Evolutionary conservation across 1,284 basidiomycete species (phyloP).

Genomic region (Ceratobasidium sp.): DNA sequence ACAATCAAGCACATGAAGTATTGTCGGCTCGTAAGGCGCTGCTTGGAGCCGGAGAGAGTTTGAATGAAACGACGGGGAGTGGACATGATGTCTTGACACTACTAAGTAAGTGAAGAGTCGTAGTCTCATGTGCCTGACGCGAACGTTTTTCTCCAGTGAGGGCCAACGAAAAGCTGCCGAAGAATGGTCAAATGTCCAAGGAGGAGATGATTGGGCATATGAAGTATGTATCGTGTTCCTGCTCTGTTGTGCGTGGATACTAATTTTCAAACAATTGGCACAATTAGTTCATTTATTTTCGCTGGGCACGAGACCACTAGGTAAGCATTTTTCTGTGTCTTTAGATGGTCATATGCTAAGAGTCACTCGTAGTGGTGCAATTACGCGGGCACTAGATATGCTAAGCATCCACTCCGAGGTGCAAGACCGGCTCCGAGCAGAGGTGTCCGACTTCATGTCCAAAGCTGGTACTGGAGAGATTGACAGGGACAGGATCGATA

Average conservation of each 20-base stretch:
- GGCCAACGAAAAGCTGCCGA: conserved; percentile 46
- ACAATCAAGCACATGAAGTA: conserved; percentile 11
- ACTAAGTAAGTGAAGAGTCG: conserved; percentile 3
- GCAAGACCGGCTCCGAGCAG: conserved; percentile 71
- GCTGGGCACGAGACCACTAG: conserved; percentile 55
- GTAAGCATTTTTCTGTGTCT: background rate
- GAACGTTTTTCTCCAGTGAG: background rate
- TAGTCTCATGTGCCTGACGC: background rate
- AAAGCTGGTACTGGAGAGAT: conserved; percentile 52
- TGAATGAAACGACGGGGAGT: background rate
- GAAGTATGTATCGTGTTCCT: conserved; percentile 6
- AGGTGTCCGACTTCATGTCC: conserved; percentile 60
- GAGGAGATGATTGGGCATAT: conserved; percentile 53
- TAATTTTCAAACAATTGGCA: background rate
- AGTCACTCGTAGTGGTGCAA: conserved; percentile 56
- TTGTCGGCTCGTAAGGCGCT: conserved; percentile 4
- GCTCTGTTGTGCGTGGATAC: background rate
- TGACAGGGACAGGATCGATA: conserved; percentile 44
- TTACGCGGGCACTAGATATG: conserved; percentile 63
- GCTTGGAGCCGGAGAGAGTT: background rate
- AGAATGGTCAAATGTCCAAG: conserved; percentile 33
- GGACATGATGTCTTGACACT: conserved; percentile 23
- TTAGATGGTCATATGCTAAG: no score
- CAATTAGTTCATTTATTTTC: conserved; percentile 36
- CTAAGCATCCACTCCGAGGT: conserved; percentile 60